A percentile compares a stretch with the other conserved stretches of the same genome.
phyloP scores from a whole-genome alignment of 192 early-diverging fungal genomes.

The Backusella morwellensis region DNA sequence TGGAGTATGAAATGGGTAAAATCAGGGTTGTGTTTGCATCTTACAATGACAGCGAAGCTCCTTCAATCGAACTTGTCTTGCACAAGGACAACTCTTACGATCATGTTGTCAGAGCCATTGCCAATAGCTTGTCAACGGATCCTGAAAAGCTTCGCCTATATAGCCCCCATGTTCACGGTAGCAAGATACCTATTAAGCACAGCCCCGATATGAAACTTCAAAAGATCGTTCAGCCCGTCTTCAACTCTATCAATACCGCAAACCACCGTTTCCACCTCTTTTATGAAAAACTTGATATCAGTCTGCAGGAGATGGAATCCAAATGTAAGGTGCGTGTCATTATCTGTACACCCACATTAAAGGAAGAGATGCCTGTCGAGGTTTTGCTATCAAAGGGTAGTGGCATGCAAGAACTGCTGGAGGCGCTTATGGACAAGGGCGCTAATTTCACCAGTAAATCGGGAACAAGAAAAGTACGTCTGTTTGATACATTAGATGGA shows the following conservation, averaged over 20 bases:
- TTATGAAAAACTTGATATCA: slow-evolving; percentile 86
- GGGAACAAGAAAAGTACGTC: slow-evolving; percentile 49
- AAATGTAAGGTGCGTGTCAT: slow-evolving; percentile 71
- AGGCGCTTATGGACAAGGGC: slow-evolving; percentile 46
- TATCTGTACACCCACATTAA: slow-evolving; percentile 62
- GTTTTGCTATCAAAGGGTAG: slow-evolving; percentile 68
- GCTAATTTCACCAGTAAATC: slow-evolving; percentile 38
- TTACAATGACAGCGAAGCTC: slow-evolving; percentile 34
- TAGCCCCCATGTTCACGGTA: not conserved
- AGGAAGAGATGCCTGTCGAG: slow-evolving; percentile 61
- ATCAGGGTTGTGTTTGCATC: slow-evolving; percentile 72
- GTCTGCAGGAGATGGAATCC: slow-evolving; percentile 78
- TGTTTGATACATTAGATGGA: slow-evolving; percentile 55
- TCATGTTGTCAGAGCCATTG: slow-evolving; percentile 62
- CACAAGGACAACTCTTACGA: slow-evolving; percentile 71
- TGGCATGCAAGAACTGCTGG: slow-evolving; percentile 41
- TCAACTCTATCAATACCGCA: slow-evolving; percentile 18
- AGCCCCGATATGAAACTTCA: slow-evolving; percentile 18
- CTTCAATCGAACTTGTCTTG: slow-evolving; percentile 43
- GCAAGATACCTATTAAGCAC: not conserved
- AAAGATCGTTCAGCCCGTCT: slow-evolving; percentile 30
- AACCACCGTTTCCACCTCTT: slow-evolving; percentile 40
- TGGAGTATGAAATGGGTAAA: slow-evolving; percentile 73
- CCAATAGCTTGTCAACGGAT: slow-evolving; percentile 54
- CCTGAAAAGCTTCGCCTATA: slow-evolving; percentile 64